Evolutionary conservation across 176 grass and related monocot genomes (phyloP), one percentile per base, ranked within the genome.

Genomic region (Zoysia pacifica): DNA sequence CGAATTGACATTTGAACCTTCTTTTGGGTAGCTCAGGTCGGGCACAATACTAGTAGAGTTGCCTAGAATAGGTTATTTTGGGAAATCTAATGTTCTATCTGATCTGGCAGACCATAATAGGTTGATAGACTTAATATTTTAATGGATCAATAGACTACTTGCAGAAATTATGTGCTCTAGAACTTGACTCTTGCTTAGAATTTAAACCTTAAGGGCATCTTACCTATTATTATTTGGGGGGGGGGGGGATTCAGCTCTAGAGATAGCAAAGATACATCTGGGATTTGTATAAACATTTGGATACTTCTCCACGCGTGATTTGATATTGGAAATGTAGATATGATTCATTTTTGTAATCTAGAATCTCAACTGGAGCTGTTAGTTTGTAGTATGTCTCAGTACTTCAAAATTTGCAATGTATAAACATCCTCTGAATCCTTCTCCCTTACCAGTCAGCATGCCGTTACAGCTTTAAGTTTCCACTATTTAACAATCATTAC

Each of bases 11-110:
- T 59, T 72, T 52, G 3, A 62, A 9, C 12, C 51, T 36, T 72
- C 12, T 16, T 71, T 60, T 54, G 20, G 63, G 38, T 76, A 63
- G 56, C n/a, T 76, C 9, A 6, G 51, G 37, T 42, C 18, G 47
- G 16, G 46, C 43, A 51, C 14, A 3, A 37, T 46, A 50, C 44
- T 70, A 5, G 11, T 15, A 41, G 45, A 62, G 85, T 48, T 71
- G 66, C 66, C 63, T 12, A 77, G 56, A 65, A 63, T 12, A 77
- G n/a, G 62, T 51, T 60, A 52, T 39, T 44, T 79, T 53, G 44
- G 48, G 49, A 59, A 76, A 44, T 19, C 38, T 7, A 14, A n/a
- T 67, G 6, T 48, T 74, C 36, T 81, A 67, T 65, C 20, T 10
- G 53, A 28, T 28, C 28, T 28, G n/a, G 0, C 3, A 10, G 35